phyloP scores from a whole-genome alignment of 148 eudicot species.

The Hydrangea macrophylla region DNA sequence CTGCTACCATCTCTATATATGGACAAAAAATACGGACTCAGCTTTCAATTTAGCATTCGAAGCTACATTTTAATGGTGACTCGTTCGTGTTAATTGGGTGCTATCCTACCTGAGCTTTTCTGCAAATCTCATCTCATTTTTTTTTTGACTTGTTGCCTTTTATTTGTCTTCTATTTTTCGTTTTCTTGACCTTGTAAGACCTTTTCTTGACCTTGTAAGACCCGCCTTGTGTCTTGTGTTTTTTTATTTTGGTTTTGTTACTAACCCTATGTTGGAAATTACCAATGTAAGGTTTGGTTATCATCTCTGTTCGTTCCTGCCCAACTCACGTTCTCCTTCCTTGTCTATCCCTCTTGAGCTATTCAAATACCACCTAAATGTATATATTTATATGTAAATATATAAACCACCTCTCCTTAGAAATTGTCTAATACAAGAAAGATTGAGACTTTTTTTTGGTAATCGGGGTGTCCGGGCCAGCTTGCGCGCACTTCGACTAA shows the following conservation, averaged over 20 bases:
- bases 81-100: constrained; percentile 29
- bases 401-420: background rate
- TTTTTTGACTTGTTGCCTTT: constrained; percentile 31
- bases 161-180: background rate
- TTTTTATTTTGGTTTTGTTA: background rate
- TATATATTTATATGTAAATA: no score
- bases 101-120: constrained; percentile 57
- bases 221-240: constrained; percentile 9
- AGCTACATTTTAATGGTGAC: background rate
- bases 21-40: no score
- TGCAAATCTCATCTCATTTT: background rate
- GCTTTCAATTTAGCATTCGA: background rate
- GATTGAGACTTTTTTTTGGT: background rate
- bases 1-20: background rate
- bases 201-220: constrained; percentile 70
- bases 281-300: constrained; percentile 11
- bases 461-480: no score
- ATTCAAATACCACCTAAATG: no score
- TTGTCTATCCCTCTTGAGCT: constrained; percentile 77
- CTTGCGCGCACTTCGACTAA: no score
- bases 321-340: constrained; percentile 49
- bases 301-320: constrained; percentile 9
- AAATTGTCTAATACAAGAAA: background rate
- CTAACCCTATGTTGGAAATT: constrained; percentile 13
- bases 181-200: constrained; percentile 60